Evolutionary conservation across 2,329 filamentous ascomycete genomes (phyloP).

Genomic region (Diaporthe aspalathi): DNA sequence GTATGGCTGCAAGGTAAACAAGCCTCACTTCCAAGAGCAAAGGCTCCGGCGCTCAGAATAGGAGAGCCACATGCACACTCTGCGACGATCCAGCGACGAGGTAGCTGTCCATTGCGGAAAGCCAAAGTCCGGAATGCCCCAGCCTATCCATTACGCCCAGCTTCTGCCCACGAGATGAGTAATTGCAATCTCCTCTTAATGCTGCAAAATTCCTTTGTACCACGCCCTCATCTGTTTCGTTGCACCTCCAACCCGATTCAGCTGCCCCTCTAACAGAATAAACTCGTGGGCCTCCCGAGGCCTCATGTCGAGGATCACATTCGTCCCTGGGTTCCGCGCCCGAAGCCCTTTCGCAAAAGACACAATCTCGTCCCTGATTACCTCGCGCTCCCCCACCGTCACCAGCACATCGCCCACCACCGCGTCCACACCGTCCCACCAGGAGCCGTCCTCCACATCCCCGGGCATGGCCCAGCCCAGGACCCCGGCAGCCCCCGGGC

Average conservation of each 20-base stretch:
- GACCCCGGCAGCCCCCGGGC: neutral
- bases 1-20: too few species aligned
- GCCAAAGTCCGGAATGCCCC: neutral
- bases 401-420: constrained; percentile 45
- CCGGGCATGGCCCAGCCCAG: constrained; percentile 47
- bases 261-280: constrained; percentile 46
- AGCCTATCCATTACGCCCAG: neutral
- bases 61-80: neutral
- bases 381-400: constrained; percentile 48
- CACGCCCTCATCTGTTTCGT: constrained; percentile 15
- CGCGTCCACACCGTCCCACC: constrained; percentile 45
- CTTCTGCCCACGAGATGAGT: neutral
- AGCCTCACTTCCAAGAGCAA: too few species aligned
- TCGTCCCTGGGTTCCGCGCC: constrained; percentile 39
- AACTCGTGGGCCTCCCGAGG: constrained; percentile 50
- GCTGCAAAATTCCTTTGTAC: constrained; percentile 2
- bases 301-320: constrained; percentile 45
- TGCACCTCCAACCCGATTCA: neutral
- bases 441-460: constrained; percentile 43
- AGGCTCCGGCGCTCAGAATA: too few species aligned
- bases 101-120: neutral
- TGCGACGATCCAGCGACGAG: neutral
- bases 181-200: neutral
- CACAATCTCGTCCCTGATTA: constrained; percentile 47
- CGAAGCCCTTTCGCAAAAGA: constrained; percentile 43